Base-by-base conservation (phyloP, 306 rosid genomes). In the Trifolium subterraneum region DNA sequence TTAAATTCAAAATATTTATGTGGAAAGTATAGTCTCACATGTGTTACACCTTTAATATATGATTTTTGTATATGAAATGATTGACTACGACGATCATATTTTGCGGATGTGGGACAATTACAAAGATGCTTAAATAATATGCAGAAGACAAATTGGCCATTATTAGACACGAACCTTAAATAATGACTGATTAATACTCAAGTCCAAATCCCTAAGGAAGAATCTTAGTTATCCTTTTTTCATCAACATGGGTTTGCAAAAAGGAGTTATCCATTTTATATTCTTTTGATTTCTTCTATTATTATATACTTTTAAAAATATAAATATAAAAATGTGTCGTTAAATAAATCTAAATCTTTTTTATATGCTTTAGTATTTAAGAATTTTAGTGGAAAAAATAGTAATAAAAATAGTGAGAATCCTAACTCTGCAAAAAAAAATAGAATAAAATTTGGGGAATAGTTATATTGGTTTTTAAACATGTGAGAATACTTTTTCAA, bases 81-180 rank as follows among this genome's bases (percentile, higher is more conserved):
- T 77, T 69, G 85, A 78, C 66, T 48, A 20, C 0, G 60, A 41
- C 23, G 25, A 65, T 66, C 84, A 65, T 67, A 79, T 83, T 83
- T 76, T 75, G 79, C 73, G 79, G 81, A 23, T 66, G 76, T 70
- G 80, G 75, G 78, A 74, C 73, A 62, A 64, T 62, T 63, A 64
- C 13, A 71, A 71, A 63, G 67, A 64, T 78, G 84, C 82, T 56
- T 81, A 3, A 2, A 54, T 22, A 22, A 22, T 22, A 22, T 54
- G 7, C 31, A 10, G 2, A 54, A 54, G 14, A 54, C 61, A 20
- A 20, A 50, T 16, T 47, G 52, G 3, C 18, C 19, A 47, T 41
- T 41, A 41, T 41, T 3, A 36, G 2, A 47, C 19, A 47, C 52
- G 0, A 47, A 47, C 9, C 54, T 47, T 47, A 47, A 36, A 36